Percentiles rank a stretch among this genome's conserved stretches.
Conservation (phyloP, 2,329 filamentous ascomycete species). For the Alternaria angustiovoidea region DNA sequence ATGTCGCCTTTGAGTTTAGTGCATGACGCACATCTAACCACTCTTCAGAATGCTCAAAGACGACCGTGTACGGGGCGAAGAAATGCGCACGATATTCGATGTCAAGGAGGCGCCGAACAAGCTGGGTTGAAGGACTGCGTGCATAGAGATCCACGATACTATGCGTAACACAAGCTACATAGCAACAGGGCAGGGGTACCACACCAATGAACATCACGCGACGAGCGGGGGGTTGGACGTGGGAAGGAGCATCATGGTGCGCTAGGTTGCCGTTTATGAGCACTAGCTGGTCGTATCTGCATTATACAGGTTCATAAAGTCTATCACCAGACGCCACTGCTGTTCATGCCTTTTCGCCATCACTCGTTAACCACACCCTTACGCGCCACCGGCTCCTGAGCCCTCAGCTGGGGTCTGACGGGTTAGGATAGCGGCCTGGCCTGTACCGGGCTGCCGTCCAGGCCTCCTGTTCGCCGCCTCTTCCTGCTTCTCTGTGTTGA, state of each 20-base stretch:
- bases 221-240: conserved; percentile 17
- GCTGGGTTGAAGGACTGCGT: conserved; percentile 66
- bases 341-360: conserved; percentile 35
- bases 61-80: conserved; percentile 72
- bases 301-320: conserved; percentile 41
- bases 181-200: not conserved
- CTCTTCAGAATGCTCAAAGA: conserved; percentile 82
- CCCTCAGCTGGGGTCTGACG: conserved; percentile 59
- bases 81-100: conserved; percentile 75
- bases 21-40: conserved; percentile 9
- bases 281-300: conserved; percentile 37
- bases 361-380: conserved; percentile 26
- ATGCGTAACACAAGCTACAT: conserved; percentile 4
- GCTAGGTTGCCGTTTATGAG: conserved; percentile 41
- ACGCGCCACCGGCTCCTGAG: conserved; percentile 34
- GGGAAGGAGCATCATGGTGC: conserved; percentile 3
- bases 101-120: conserved; percentile 77
- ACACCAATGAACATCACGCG: conserved; percentile 15
- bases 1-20: conserved; percentile 15
- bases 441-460: conserved; percentile 68
- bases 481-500: conserved; percentile 99
- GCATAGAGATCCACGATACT: not conserved
- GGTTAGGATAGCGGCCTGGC: conserved; percentile 77
- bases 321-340: conserved; percentile 44
- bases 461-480: conserved; percentile 94